Percentiles rank a stretch among this genome's conserved stretches.
Evolutionary conservation across 140 eudicot species (phyloP).

Genomic region (Ambrosia hybrid): DNA sequence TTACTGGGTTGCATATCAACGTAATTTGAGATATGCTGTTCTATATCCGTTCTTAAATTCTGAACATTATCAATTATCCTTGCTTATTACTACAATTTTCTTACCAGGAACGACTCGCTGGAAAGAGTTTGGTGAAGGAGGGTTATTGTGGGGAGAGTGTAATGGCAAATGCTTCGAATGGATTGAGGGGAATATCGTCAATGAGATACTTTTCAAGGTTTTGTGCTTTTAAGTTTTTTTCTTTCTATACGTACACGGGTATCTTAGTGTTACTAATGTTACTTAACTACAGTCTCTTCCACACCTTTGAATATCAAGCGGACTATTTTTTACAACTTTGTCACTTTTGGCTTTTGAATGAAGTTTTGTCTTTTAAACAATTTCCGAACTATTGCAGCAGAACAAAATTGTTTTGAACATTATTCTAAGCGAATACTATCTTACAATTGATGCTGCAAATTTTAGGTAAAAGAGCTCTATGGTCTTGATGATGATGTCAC

Average conservation of each 20-base stretch:
- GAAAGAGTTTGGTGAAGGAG: slow-evolving; percentile 99
- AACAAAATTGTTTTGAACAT: not conserved
- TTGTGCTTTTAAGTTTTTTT: slow-evolving; percentile 6
- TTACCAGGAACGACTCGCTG: slow-evolving; percentile 84
- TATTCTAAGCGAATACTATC: not conserved
- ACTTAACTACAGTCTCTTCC: not conserved
- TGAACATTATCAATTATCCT: not conserved
- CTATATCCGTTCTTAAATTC: not conserved
- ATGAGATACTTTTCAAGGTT: slow-evolving; percentile 71
- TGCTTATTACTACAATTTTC: slow-evolving; percentile 5
- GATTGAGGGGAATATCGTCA: slow-evolving; percentile 72
- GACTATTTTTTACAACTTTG: not conserved
- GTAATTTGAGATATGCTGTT: not conserved
- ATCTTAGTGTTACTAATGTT: slow-evolving; percentile 3
- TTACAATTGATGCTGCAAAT: slow-evolving; percentile 17
- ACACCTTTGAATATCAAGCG: not conserved
- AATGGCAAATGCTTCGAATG: slow-evolving; percentile 78
- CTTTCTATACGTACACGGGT: not conserved
- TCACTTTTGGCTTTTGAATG: not conserved
- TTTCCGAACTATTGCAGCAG: no score
- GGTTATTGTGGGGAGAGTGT: slow-evolving; percentile 96
- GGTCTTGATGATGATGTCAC: slow-evolving; percentile 79
- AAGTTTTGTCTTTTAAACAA: not conserved
- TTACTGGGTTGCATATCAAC: not conserved
- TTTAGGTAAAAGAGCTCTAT: slow-evolving; percentile 89